phyloP scores from a whole-genome alignment of 2,329 filamentous ascomycete genomes.

The Colletotrichum lentis region DNA sequence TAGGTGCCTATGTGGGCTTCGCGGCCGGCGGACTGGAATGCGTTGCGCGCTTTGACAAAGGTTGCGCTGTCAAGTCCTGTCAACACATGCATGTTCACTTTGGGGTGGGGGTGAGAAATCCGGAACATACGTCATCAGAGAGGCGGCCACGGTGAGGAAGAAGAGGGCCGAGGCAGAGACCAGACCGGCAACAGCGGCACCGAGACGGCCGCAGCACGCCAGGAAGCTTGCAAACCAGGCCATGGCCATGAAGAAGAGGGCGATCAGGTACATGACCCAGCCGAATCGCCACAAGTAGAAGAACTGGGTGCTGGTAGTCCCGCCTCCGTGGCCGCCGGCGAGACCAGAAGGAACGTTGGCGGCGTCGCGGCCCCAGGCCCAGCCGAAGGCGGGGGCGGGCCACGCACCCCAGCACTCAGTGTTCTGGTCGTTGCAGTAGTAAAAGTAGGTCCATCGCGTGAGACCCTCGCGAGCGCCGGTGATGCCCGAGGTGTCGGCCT shows the following conservation, averaged over 20 bases:
- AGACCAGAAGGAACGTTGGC: conserved; percentile 54
- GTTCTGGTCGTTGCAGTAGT: conserved; percentile 74
- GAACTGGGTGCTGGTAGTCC: conserved; percentile 68
- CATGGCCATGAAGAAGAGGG: conserved; percentile 77
- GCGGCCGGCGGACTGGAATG: conserved; percentile 65
- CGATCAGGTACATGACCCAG: conserved; percentile 89
- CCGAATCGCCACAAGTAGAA: conserved; percentile 91
- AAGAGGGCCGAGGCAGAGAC: conserved; percentile 68
- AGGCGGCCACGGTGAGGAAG: conserved; percentile 71
- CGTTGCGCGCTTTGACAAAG: conserved; percentile 75
- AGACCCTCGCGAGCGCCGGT: conserved; percentile 66
- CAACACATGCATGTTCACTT: neutral
- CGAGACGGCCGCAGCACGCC: conserved; percentile 75
- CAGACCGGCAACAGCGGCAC: conserved; percentile 71
- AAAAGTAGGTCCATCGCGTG: conserved; percentile 92
- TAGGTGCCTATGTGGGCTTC: conserved; percentile 69
- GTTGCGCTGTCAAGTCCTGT: conserved; percentile 51
- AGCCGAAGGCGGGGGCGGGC: conserved; percentile 74
- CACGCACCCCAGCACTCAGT: conserved; percentile 70
- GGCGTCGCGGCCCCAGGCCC: conserved; percentile 67
- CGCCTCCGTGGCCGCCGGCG: conserved; percentile 60
- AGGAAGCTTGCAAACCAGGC: conserved; percentile 74
- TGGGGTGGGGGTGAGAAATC: conserved; percentile 35
- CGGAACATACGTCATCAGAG: conserved; percentile 75
- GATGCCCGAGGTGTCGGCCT: conserved; percentile 78